A percentile compares a stretch with the other conserved stretches of the same genome.
phyloP scores from a whole-genome alignment of 1,284 basidiomycete genomes.

The Prillingera fragicola region DNA sequence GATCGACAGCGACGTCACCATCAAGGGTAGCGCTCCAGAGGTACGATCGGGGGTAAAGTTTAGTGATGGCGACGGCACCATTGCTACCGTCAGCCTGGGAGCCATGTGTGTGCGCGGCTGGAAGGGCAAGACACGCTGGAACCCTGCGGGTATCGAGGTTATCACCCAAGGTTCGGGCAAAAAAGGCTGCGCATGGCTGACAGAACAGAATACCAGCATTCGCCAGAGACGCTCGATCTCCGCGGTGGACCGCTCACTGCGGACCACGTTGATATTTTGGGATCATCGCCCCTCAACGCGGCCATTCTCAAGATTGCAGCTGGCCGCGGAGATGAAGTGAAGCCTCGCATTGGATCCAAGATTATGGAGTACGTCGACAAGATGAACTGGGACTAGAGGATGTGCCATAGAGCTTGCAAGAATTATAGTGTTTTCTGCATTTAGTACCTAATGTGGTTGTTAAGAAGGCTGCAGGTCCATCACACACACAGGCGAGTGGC shows the following conservation, averaged over 20 bases:
- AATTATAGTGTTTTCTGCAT: too few relatives aligned
- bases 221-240: constrained; percentile 66
- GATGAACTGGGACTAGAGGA: constrained; percentile 78
- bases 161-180: constrained; percentile 65
- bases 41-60: constrained; percentile 77
- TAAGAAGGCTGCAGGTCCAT: too few relatives aligned
- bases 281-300: constrained; percentile 79
- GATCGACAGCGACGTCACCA: constrained; percentile 77
- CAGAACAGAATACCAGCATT: constrained; percentile 67
- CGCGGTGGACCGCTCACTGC: constrained; percentile 84
- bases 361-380: constrained; percentile 70
- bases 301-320: constrained; percentile 71
- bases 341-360: constrained; percentile 68
- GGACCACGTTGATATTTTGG: constrained; percentile 91
- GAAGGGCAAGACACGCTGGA: constrained; percentile 78
- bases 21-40: constrained; percentile 60
- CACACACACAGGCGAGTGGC: too few relatives aligned
- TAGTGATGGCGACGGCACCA: constrained; percentile 94
- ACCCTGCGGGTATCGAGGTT: constrained; percentile 81
- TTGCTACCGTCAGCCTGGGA: constrained; percentile 79
- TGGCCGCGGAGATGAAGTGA: constrained; percentile 44
- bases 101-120: constrained; percentile 95
- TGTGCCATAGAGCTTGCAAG: too few relatives aligned
- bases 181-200: constrained; percentile 2
- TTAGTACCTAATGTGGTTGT: too few relatives aligned